phyloP scores from a whole-genome alignment of 1,284 basidiomycete genomes.

The Moesziomyces aphidis region DNA sequence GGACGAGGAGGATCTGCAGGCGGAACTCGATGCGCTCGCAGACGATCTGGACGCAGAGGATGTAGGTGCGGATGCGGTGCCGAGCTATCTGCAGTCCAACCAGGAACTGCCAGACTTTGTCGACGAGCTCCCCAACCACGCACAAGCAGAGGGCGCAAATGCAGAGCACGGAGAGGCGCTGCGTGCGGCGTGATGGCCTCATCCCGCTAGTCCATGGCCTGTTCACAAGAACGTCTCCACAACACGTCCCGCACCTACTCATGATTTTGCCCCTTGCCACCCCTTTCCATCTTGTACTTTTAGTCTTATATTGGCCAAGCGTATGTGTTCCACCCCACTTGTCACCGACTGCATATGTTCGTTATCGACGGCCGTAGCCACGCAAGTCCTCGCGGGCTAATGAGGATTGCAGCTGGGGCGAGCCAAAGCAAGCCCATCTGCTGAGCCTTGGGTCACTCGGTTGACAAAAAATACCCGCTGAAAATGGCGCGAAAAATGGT shows the following conservation, averaged over 20 bases:
- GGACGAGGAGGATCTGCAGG: slow-evolving; percentile 96
- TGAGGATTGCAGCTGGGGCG: no score
- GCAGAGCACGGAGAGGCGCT: slow-evolving; percentile 36
- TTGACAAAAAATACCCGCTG: no score
- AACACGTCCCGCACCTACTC: no score
- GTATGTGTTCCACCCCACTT: no score
- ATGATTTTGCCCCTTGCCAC: no score
- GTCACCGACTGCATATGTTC: no score
- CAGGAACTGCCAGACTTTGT: slow-evolving; percentile 60
- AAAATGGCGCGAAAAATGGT: no score
- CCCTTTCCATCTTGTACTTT: neutral
- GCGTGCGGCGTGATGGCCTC: slow-evolving; percentile 16
- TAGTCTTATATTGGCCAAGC: neutral
- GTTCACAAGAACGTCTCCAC: neutral
- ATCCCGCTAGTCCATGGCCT: neutral
- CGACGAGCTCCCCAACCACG: slow-evolving; percentile 54
- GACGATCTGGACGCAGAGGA: slow-evolving; percentile 75
- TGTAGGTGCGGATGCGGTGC: slow-evolving; percentile 25
- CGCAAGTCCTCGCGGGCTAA: no score
- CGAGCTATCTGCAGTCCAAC: slow-evolving; percentile 57
- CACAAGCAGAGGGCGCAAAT: slow-evolving; percentile 1
- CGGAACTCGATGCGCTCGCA: slow-evolving; percentile 76
- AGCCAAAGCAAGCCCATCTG: no score
- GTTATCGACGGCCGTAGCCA: no score
- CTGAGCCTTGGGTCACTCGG: no score